These are phyloP conservation scores for Trichophyton simii DNA, from an alignment of 2,329 filamentous ascomycete genomes.

Conservation along the genomic window DNA sequence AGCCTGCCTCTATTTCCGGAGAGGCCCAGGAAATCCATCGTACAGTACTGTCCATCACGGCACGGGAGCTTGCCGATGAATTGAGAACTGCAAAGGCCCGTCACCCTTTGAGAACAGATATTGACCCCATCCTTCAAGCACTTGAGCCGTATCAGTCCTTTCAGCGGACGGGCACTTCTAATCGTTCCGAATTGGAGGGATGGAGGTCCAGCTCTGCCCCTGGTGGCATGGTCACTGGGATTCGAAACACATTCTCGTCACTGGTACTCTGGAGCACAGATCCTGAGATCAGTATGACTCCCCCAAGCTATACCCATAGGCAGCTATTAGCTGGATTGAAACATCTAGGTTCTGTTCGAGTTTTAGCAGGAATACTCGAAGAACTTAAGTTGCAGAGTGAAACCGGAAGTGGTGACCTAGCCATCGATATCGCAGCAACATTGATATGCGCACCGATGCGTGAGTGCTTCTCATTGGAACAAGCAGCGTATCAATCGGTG, in stretches of 20 bases:
- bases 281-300: slow-evolving; percentile 39
- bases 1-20: slow-evolving; percentile 44
- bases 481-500: slow-evolving; percentile 24
- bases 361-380: slow-evolving; percentile 29
- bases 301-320: slow-evolving; percentile 45
- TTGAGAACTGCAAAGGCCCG: slow-evolving; percentile 40
- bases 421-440: slow-evolving; percentile 33
- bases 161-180: slow-evolving; percentile 36
- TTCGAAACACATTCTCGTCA: slow-evolving; percentile 40
- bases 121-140: slow-evolving; percentile 41
- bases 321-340: slow-evolving; percentile 35
- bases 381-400: slow-evolving; percentile 33
- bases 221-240: slow-evolving; percentile 34
- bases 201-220: slow-evolving; percentile 38
- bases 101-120: slow-evolving; percentile 39
- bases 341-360: slow-evolving; percentile 29
- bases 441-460: slow-evolving; percentile 31
- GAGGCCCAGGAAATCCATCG: slow-evolving; percentile 50
- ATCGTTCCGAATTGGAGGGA: slow-evolving; percentile 38
- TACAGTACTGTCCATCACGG: slow-evolving; percentile 46
- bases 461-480: slow-evolving; percentile 29
- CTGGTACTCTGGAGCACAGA: slow-evolving; percentile 42
- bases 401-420: slow-evolving; percentile 29
- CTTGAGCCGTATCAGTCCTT: slow-evolving; percentile 41
- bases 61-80: slow-evolving; percentile 39